These are phyloP conservation scores for Dillenia suffruticosa DNA, from an alignment of 164 flowering plant genomes.

Conservation along the genomic window DNA sequence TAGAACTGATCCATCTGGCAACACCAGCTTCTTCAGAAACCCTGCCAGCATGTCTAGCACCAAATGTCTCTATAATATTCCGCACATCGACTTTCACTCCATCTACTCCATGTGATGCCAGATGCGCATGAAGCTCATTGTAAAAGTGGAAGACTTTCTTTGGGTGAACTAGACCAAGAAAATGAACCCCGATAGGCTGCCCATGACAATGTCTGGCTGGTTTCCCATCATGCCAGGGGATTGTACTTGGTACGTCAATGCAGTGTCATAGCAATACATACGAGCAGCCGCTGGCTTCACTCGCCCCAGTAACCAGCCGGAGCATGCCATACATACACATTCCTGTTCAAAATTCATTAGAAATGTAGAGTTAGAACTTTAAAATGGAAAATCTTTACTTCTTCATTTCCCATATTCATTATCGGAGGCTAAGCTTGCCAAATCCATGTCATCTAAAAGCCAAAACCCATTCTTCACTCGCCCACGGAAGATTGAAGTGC, in stretches of 20 bases:
- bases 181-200: constrained; percentile 68
- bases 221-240: constrained; percentile 86
- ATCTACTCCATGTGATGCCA: constrained; percentile 87
- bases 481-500: too few species aligned
- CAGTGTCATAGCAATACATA: constrained; percentile 79
- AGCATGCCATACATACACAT: constrained; percentile 95
- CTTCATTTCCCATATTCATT: too few species aligned
- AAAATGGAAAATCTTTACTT: background rate
- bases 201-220: constrained; percentile 95
- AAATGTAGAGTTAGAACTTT: background rate
- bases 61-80: constrained; percentile 88
- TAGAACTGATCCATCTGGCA: constrained; percentile 96
- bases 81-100: constrained; percentile 97
- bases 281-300: constrained; percentile 83
- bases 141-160: constrained; percentile 86
- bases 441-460: too few species aligned
- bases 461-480: too few species aligned
- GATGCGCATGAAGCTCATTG: constrained; percentile 88
- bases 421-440: too few species aligned
- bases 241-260: constrained; percentile 75
- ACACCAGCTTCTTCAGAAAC: constrained; percentile 79
- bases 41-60: constrained; percentile 88
- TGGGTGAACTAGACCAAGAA: constrained; percentile 87
- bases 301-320: constrained; percentile 96
- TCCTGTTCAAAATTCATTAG: constrained; percentile 31